Evolutionary conservation across 441 rosid species (phyloP).

Genomic region (Dalechampia spathulata): DNA sequence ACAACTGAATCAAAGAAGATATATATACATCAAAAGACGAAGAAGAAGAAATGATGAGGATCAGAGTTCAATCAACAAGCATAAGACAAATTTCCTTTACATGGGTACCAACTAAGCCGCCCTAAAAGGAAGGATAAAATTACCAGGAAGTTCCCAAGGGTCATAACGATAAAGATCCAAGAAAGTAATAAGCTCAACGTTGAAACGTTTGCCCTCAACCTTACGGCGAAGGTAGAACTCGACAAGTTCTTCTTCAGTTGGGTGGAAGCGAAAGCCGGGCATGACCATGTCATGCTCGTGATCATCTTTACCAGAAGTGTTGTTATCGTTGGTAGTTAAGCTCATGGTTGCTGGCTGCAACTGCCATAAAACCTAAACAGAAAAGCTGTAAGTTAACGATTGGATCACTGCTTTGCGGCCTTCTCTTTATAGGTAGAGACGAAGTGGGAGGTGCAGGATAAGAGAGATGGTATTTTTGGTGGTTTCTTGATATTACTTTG

Average conservation of each 20-base stretch:
- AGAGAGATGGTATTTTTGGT: too few relatives aligned
- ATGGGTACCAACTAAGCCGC: not conserved
- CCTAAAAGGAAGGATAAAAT: not conserved
- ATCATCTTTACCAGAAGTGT: slow-evolving; percentile 19
- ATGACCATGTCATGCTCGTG: slow-evolving; percentile 95
- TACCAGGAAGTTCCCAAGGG: slow-evolving; percentile 99
- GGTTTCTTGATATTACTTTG: too few relatives aligned
- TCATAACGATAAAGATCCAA: slow-evolving; percentile 98
- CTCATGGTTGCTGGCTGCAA: too few relatives aligned
- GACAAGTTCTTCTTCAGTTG: slow-evolving; percentile 96
- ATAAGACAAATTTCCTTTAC: not conserved
- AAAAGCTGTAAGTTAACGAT: too few relatives aligned
- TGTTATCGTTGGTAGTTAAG: too few relatives aligned
- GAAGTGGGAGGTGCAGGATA: too few relatives aligned
- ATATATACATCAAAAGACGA: not conserved
- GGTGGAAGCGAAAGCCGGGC: slow-evolving; percentile 99
- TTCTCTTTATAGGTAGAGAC: too few relatives aligned
- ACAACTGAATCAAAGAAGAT: not conserved
- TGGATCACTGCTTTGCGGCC: too few relatives aligned
- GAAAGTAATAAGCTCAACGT: slow-evolving; percentile 94
- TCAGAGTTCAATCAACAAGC: not conserved
- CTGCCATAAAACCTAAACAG: too few relatives aligned
- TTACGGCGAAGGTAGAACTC: slow-evolving; percentile 99
- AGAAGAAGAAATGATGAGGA: not conserved
- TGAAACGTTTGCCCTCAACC: slow-evolving; percentile 99